Base-by-base conservation (phyloP, 2,329 filamentous ascomycete genomes). In the Colletotrichum tamarilloi region DNA sequence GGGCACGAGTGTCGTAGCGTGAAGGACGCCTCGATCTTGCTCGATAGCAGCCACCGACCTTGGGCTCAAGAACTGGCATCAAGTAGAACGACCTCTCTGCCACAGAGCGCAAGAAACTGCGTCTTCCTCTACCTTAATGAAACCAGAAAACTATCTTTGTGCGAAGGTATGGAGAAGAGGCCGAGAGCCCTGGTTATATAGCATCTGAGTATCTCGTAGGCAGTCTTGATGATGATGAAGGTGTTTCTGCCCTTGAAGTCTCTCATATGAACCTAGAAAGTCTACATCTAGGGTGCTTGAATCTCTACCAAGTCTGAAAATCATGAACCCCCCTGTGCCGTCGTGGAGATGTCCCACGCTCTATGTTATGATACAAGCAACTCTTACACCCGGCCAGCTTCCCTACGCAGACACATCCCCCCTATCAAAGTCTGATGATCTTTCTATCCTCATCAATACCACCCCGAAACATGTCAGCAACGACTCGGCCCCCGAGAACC, bases 381-480 rank as follows among this genome's bases (percentile, higher is more conserved):
- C 46, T 60, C 66, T 46, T 46, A 64, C 53, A 38, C 60, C 3
- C 42, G 7, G 1, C n/a, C 55, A 30, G 2, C 14, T 46, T 49
- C 26, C 14, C 1, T 12, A 28, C 19, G 26, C 32, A 38, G 6
- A 42, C 22, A n/a, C 42, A n/a, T 7, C 9, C 26, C 1, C 19
- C 26, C 22, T 24, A n/a, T 56, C 30, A 75, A 32, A 89, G 75
- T 74, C 87, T 82, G 68, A 90, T 52, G 52, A 92, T 89, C 76
- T 88, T 84, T 12, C 90, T 85, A 56, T 88, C 79, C 55, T 85
- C 81, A 70, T 85, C 87, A 46, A 95, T 91, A 0, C 91, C 93
- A 0, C 94, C 94, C 74, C 94, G 84, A 75, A 95, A 94, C 79
- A 94, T 84, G 74, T 95, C 92, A 32, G 85, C 85, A 35, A 97